phyloP scores from a whole-genome alignment of 345 rosid species.

The Pugionium dolabratum region DNA sequence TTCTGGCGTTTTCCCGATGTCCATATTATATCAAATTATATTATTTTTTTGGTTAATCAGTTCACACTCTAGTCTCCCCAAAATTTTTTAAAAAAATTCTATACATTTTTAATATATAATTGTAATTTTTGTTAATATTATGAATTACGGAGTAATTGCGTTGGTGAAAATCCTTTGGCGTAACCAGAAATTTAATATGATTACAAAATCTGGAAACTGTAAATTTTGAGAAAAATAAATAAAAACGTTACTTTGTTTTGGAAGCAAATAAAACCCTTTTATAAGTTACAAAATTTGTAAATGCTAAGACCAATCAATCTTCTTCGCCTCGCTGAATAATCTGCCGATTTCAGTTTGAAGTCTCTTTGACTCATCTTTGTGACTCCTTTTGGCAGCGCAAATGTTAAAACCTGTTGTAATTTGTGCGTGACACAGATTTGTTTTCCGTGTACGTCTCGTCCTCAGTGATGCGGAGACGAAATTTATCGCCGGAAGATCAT shows the following conservation, averaged over 20 bases:
- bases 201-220: too few relatives aligned
- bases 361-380: conserved; percentile 31
- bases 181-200: too few relatives aligned
- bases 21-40: too few relatives aligned
- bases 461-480: conserved; percentile 22
- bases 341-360: conserved; percentile 23
- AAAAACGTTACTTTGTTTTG: background rate
- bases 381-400: background rate
- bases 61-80: background rate
- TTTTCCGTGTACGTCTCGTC: conserved; percentile 26
- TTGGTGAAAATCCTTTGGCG: too few relatives aligned
- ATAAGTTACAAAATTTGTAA: background rate
- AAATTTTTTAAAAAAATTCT: too few relatives aligned
- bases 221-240: background rate
- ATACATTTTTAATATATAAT: too few relatives aligned
- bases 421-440: conserved; percentile 16
- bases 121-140: too few relatives aligned
- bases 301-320: conserved; percentile 4
- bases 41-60: background rate
- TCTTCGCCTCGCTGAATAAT: background rate
- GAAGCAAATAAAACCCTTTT: too few relatives aligned
- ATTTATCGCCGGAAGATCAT: conserved; percentile 2
- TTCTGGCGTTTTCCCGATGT: background rate
- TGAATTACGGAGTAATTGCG: too few relatives aligned
- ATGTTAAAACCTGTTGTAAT: background rate